Conservation (phyloP, 2,329 filamentous ascomycete genomes). For the Fusarium caatingaense region DNA sequence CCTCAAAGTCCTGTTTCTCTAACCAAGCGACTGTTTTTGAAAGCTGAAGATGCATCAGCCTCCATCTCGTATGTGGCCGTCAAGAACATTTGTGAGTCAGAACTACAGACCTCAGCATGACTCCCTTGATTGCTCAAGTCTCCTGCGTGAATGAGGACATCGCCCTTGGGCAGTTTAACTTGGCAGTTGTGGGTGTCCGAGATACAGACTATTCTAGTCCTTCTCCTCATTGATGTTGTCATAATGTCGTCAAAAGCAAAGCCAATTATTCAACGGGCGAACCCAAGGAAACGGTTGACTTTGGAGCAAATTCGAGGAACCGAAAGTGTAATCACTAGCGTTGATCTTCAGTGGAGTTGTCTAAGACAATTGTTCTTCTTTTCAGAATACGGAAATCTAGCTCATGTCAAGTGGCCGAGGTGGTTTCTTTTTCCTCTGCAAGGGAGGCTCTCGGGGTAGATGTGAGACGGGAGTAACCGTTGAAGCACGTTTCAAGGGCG, state of each 20-base stretch:
- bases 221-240: slow-evolving; percentile 45
- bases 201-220: slow-evolving; percentile 77
- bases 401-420: slow-evolving; percentile 15
- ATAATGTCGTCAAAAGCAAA: slow-evolving; percentile 27
- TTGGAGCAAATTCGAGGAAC: slow-evolving; percentile 26
- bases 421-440: slow-evolving; percentile 7
- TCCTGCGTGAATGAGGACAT: slow-evolving; percentile 80
- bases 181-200: slow-evolving; percentile 80
- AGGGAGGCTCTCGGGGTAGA: slow-evolving; percentile 25
- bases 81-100: neutral
- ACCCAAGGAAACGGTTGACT: slow-evolving; percentile 28
- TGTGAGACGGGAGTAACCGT: slow-evolving; percentile 23
- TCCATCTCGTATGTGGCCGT: neutral
- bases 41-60: slow-evolving; percentile 53
- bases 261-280: slow-evolving; percentile 16
- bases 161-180: slow-evolving; percentile 74
- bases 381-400: slow-evolving; percentile 16
- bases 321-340: slow-evolving; percentile 34
- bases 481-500: slow-evolving; percentile 12
- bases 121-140: slow-evolving; percentile 81
- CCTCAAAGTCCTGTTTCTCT: slow-evolving; percentile 73
- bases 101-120: slow-evolving; percentile 59
- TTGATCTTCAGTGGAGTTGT: slow-evolving; percentile 27
- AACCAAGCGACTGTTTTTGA: slow-evolving; percentile 74
- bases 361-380: slow-evolving; percentile 27